These are phyloP conservation scores for Graphilbum ipis-grandicollis DNA, from an alignment of 2,329 filamentous ascomycete genomes.

Conservation along the genomic window DNA sequence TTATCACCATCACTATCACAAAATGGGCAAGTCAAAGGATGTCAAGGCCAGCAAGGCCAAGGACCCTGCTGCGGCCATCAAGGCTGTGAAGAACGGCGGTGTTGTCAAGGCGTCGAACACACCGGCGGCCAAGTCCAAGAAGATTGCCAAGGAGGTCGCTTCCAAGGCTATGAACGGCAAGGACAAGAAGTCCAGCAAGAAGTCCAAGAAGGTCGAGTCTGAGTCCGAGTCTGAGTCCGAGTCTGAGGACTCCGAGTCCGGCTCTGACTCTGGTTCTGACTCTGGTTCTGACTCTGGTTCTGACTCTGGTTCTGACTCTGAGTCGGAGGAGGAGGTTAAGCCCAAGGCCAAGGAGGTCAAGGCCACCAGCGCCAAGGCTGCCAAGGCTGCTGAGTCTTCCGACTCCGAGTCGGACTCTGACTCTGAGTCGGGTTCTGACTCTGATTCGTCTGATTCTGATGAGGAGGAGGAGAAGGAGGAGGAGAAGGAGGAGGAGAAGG, in stretches of 20 bases:
- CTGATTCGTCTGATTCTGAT: constrained; percentile 16
- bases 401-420: constrained; percentile 13
- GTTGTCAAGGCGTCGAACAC: constrained; percentile 51
- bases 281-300: constrained; percentile 12
- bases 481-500: not conserved
- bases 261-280: constrained; percentile 16
- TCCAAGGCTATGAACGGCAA: constrained; percentile 30
- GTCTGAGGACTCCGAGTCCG: constrained; percentile 10
- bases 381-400: constrained; percentile 11
- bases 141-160: constrained; percentile 41
- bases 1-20: constrained; percentile 9
- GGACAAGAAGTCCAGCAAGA: constrained; percentile 15
- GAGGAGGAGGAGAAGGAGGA: constrained; percentile 12
- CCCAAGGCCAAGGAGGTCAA: constrained; percentile 12
- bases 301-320: no score
- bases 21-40: constrained; percentile 52
- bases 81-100: constrained; percentile 45
- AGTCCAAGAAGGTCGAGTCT: constrained; percentile 14
- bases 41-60: constrained; percentile 37
- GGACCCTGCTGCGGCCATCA: constrained; percentile 23
- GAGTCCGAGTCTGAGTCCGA: constrained; percentile 19
- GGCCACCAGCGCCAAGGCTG: constrained; percentile 5
- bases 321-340: constrained; percentile 13
- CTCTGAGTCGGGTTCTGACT: constrained; percentile 7
- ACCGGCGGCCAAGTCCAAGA: constrained; percentile 50